A percentile compares a stretch with the other conserved stretches of the same genome.
Evolutionary conservation across 1,284 basidiomycete species (phyloP).

Genomic region (Takashimella tepidaria): DNA sequence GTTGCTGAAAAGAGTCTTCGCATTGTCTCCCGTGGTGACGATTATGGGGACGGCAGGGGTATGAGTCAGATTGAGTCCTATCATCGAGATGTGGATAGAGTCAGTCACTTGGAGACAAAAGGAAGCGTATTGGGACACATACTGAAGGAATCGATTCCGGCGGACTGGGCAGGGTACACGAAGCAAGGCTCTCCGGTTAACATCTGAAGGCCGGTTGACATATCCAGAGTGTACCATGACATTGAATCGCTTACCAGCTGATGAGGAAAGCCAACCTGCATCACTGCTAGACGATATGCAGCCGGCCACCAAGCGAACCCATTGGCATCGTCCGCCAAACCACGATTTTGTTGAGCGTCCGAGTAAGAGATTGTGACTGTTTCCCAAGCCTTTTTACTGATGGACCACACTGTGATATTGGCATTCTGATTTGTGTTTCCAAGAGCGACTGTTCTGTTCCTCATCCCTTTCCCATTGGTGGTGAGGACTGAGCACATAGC

Average conservation of each 20-base stretch:
- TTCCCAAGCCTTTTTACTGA: background rate
- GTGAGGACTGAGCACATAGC: background rate
- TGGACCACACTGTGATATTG: no score
- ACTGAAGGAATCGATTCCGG: no score
- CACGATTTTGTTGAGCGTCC: background rate
- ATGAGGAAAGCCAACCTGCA: background rate
- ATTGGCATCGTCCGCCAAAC: background rate
- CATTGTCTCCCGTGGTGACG: background rate
- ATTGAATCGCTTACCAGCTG: background rate
- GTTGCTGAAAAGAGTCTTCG: background rate
- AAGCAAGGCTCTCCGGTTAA: no score
- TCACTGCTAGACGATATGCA: background rate
- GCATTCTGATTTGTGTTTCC: background rate
- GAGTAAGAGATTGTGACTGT: background rate
- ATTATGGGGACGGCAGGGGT: no score
- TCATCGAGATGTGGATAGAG: background rate
- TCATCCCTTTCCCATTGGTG: background rate
- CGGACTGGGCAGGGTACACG: no score
- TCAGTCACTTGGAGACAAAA: no score
- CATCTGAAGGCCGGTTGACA: no score
- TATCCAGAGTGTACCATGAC: no score
- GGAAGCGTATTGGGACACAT: no score
- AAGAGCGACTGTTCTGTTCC: background rate
- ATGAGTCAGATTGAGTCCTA: no score
- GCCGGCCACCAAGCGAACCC: background rate